phyloP scores from a whole-genome alignment of 2,329 filamentous ascomycete genomes.

The Teratosphaeria zuluensis region DNA sequence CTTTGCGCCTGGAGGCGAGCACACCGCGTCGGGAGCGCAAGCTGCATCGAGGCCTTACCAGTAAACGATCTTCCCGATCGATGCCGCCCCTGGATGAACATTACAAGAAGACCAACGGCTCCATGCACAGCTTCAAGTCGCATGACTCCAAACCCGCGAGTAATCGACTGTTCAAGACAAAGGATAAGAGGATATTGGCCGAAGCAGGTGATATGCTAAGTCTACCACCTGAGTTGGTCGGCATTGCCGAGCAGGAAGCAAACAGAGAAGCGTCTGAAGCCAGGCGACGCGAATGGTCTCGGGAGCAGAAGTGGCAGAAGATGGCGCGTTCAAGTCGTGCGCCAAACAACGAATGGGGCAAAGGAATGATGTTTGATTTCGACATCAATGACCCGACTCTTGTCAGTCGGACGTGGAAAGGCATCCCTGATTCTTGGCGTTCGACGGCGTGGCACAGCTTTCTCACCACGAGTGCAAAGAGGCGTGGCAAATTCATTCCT shows the following conservation, averaged over 20 bases:
- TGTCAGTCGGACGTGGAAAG: constrained; percentile 90
- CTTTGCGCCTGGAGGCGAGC: constrained; percentile 47
- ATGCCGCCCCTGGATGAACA: constrained; percentile 19
- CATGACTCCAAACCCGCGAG: constrained; percentile 8
- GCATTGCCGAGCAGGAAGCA: constrained; percentile 36
- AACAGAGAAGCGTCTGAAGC: constrained; percentile 35
- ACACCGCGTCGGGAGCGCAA: constrained; percentile 45
- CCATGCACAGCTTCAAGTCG: constrained; percentile 31
- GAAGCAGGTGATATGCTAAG: constrained; percentile 58
- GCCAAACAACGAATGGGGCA: constrained; percentile 32
- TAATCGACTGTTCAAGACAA: constrained; percentile 36
- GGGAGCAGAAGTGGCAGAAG: constrained; percentile 58
- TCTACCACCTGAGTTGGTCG: constrained; percentile 43
- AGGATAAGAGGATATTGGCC: constrained; percentile 45
- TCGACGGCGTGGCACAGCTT: constrained; percentile 93
- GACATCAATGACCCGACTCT: constrained; percentile 69
- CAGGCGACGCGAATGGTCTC: constrained; percentile 49
- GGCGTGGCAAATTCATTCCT: constrained; percentile 47
- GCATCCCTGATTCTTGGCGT: constrained; percentile 93
- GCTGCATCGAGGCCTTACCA: constrained; percentile 42
- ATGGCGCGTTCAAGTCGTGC: constrained; percentile 41
- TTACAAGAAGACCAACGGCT: constrained; percentile 26
- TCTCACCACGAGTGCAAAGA: constrained; percentile 64
- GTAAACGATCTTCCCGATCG: constrained; percentile 34
- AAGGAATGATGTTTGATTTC: constrained; percentile 64